Base-by-base conservation (phyloP, 352 stramenopile species). In the Phytophthora foliorum region DNA sequence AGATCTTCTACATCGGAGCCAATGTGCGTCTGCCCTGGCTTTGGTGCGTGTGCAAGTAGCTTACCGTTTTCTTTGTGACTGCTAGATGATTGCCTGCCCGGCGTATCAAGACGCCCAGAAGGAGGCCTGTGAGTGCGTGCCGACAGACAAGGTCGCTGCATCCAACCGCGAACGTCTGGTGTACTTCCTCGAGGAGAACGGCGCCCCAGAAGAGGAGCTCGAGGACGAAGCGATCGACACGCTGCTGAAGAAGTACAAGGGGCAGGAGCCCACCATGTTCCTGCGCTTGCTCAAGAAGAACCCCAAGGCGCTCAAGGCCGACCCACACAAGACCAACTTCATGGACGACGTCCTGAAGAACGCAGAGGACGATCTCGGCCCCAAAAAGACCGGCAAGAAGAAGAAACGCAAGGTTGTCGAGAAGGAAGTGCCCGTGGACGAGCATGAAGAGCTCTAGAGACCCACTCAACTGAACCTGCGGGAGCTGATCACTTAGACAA, bases 71-170 rank as follows among this genome's bases (percentile, higher is more conserved):
- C 14, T 44, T 45, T n/a, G 6, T 57, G 16, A 9, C 6, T 53
- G 46, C 27, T 76, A 89, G 72, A 88, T 90, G 71, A 78, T 92
- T n/a, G 83, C 66, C 14, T 93, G 87, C 51, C 78, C 80, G 22
- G 87, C 83, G 5, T 94, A 77, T 57, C 81, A 91, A 55, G 67
- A 83, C 19, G 71, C 82, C 11, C 87, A 94, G 57, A 75, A 77
- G n/a, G 81, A 91, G 51, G 87, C 87, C 25, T 94, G 87, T n/a
- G 62, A 69, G 21, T 94, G 87, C 54, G 83, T 92, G 14, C 25
- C 70, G 2, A 68, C 63, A 32, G 41, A 61, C 27, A 67, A 80
- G 16, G 76, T 55, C 0, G 67, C 51, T 11, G 55, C 27, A 6
- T 70, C 78, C 10, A 83, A 65, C 9, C 76, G 78, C 21, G 74